These are phyloP conservation scores for Penicillium taxi DNA, from an alignment of 495 filamentous ascomycete genomes.

Conservation along the genomic window DNA sequence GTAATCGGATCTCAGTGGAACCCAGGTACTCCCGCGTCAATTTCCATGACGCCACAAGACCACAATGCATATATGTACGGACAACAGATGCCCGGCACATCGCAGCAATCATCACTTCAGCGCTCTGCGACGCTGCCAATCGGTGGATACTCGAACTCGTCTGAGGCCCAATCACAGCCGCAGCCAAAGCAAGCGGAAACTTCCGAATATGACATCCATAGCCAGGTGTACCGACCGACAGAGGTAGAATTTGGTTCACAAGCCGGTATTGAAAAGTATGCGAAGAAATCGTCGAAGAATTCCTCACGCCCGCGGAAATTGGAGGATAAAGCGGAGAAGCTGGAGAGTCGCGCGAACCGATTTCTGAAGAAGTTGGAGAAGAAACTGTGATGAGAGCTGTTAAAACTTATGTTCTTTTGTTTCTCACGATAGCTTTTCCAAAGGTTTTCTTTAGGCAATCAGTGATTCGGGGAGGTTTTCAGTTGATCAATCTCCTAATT, in stretches of 20 bases:
- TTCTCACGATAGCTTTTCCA: no score
- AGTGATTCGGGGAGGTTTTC: no score
- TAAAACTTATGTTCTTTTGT: no score
- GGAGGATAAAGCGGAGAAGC: slow-evolving; percentile 56
- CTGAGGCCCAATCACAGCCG: slow-evolving; percentile 39
- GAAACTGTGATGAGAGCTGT: slow-evolving; percentile 55
- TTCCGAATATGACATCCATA: slow-evolving; percentile 60
- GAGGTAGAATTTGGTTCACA: slow-evolving; percentile 47
- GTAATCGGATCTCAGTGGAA: slow-evolving; percentile 13
- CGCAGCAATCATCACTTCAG: no score
- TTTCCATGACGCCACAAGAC: no score
- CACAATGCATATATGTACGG: slow-evolving; percentile 38
- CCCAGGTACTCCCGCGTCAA: slow-evolving; percentile 14
- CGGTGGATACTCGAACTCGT: slow-evolving; percentile 51
- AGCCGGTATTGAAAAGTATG: slow-evolving; percentile 38
- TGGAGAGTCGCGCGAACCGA: slow-evolving; percentile 72
- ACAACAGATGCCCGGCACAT: slow-evolving; percentile 13
- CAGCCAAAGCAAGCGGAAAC: slow-evolving; percentile 23
- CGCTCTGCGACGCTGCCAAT: no score
- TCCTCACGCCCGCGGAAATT: slow-evolving; percentile 47
- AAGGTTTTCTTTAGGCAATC: no score
- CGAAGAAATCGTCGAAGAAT: slow-evolving; percentile 46
- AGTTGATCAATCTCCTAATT: no score
- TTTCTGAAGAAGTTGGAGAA: slow-evolving; percentile 89
- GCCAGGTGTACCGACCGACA: slow-evolving; percentile 69